Conservation (phyloP, 1,284 basidiomycete genomes). For the Ceratobasidium sp. region DNA sequence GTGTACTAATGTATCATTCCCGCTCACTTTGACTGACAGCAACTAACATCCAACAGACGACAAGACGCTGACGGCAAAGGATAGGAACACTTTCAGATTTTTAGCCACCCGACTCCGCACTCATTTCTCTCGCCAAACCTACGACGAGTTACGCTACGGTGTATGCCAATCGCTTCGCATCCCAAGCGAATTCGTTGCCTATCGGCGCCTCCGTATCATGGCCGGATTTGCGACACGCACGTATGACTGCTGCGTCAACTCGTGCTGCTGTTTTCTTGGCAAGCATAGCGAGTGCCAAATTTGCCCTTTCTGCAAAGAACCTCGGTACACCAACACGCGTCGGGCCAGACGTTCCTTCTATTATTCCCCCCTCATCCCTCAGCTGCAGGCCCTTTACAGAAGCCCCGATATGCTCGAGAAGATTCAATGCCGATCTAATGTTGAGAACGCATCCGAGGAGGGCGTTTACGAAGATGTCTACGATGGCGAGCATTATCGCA, state of each 20-base stretch:
- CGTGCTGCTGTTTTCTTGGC: conserved; percentile 33
- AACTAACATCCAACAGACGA: background rate
- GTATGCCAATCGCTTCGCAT: background rate
- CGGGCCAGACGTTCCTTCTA: background rate
- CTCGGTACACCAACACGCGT: background rate
- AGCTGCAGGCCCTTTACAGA: background rate
- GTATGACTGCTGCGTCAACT: conserved; percentile 6
- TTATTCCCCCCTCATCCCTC: conserved; percentile 16
- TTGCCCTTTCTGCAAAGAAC: conserved; percentile 32
- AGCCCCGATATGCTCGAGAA: background rate
- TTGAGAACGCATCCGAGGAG: background rate
- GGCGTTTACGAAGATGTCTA: background rate
- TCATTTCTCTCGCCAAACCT: conserved; percentile 13
- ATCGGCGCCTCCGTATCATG: background rate
- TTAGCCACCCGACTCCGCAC: conserved; percentile 6
- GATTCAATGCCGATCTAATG: background rate
- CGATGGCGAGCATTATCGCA: background rate
- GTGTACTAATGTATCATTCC: background rate
- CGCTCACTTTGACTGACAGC: background rate
- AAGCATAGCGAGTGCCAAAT: background rate
- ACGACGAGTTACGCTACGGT: conserved; percentile 6
- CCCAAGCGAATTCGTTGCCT: conserved; percentile 10
- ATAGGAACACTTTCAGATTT: background rate
- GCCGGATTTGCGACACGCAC: background rate
- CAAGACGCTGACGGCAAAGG: background rate